These are phyloP conservation scores for Spathaspora sp. DNA, from an alignment of 805 yeast species.

Conservation along the genomic window DNA sequence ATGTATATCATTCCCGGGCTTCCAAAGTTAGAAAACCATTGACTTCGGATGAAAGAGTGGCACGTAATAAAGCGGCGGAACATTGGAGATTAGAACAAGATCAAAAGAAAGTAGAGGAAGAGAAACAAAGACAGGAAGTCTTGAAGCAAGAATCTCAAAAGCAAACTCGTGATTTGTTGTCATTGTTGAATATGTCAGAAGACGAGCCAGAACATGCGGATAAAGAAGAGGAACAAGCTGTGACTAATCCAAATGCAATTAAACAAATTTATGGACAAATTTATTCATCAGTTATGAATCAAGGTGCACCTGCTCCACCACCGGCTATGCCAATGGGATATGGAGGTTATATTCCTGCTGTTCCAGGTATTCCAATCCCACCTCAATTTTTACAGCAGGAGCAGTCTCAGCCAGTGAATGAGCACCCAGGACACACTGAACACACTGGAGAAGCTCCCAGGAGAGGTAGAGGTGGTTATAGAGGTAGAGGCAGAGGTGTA, in stretches of 20 bases:
- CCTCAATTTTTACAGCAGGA: conserved; percentile 18
- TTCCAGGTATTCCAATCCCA: conserved; percentile 1
- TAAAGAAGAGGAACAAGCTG: conserved; percentile 1
- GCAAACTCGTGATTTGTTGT: conserved; percentile 27
- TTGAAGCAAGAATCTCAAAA: conserved; percentile 14
- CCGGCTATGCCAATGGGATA: conserved; percentile 3
- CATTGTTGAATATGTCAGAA: conserved; percentile 19
- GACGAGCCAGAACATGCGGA: conserved; percentile 3
- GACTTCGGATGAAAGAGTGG: conserved; percentile 16
- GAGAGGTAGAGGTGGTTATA: conserved; percentile 15
- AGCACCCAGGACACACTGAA: neutral
- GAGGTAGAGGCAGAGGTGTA: conserved; percentile 7
- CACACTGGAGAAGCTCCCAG: conserved; percentile 15
- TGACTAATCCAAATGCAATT: conserved; percentile 26
- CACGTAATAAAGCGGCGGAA: conserved; percentile 5
- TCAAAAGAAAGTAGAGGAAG: neutral
- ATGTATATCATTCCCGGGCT: conserved; percentile 70
- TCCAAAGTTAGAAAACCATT: conserved; percentile 39
- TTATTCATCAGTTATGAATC: conserved; percentile 40
- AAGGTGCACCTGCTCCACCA: conserved; percentile 18
- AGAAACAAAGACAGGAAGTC: conserved; percentile 14
- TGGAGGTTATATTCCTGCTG: conserved; percentile 3
- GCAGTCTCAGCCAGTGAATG: conserved; percentile 4
- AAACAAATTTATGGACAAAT: conserved; percentile 42
- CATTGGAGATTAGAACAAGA: neutral